A percentile compares a stretch with the other conserved stretches of the same genome.
Conservation (phyloP, 345 rosid genomes). For the Citrus mangshanensis region DNA sequence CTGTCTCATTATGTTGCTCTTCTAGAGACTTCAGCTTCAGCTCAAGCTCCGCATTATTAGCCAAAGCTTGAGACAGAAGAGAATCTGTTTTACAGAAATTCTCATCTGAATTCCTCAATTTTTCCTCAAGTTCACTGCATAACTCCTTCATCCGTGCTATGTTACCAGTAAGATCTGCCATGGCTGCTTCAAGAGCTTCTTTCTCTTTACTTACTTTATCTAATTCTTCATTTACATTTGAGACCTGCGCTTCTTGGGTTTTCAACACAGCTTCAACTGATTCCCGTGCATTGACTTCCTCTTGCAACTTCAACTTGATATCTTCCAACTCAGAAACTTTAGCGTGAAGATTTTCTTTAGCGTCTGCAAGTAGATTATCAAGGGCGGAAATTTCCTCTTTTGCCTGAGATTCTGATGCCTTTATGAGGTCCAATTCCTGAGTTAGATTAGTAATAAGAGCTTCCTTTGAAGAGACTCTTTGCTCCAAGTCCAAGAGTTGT, state of each 20-base stretch:
- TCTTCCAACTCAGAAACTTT: conserved; percentile 58
- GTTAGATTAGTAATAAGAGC: conserved; percentile 47
- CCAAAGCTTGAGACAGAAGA: conserved; percentile 67
- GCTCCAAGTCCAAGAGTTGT: conserved; percentile 50
- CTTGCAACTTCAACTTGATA: conserved; percentile 45
- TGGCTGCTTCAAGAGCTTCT: conserved; percentile 52
- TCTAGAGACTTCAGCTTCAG: conserved; percentile 72
- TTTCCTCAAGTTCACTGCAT: conserved; percentile 56
- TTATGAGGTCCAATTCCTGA: conserved; percentile 59
- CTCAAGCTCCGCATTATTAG: conserved; percentile 65
- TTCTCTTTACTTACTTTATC: conserved; percentile 42
- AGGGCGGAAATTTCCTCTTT: conserved; percentile 58
- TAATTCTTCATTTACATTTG: conserved; percentile 32
- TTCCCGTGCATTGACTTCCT: conserved; percentile 47
- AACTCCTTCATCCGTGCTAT: conserved; percentile 41
- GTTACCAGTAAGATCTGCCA: conserved; percentile 46
- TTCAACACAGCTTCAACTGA: conserved; percentile 38
- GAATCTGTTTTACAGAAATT: conserved; percentile 61
- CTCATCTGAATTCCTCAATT: conserved; percentile 64
- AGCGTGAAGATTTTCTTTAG: conserved; percentile 53
- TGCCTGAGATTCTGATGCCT: conserved; percentile 60
- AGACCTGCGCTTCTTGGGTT: conserved; percentile 34
- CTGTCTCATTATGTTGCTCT: conserved; percentile 55
- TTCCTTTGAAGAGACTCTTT: conserved; percentile 65
- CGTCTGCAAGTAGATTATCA: conserved; percentile 39